Conservation (phyloP, 495 filamentous ascomycete species). For the Aspergillus nanangensis region DNA sequence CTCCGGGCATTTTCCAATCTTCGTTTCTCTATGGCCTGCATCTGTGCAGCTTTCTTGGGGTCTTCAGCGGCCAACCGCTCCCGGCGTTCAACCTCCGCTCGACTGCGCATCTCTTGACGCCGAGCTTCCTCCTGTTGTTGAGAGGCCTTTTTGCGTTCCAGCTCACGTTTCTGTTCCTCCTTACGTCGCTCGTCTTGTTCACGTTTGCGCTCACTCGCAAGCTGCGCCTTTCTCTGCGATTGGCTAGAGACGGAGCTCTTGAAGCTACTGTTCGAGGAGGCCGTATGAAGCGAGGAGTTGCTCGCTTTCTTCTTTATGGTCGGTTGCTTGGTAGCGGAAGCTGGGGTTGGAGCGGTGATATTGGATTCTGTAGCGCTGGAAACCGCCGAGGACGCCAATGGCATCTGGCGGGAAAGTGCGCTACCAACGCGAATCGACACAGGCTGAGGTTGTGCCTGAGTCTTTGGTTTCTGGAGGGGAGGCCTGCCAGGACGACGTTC, state of each 20-base stretch:
- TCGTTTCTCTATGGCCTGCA: constrained; percentile 64
- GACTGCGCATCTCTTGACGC: constrained; percentile 43
- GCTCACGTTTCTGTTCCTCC: constrained; percentile 70
- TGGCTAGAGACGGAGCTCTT: constrained; percentile 62
- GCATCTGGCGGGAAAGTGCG: constrained; percentile 63
- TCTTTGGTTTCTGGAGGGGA: constrained; percentile 62
- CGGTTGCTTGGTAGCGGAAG: constrained; percentile 42
- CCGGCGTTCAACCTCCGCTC: constrained; percentile 44
- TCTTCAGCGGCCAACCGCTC: constrained; percentile 48
- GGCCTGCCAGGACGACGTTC: constrained; percentile 67
- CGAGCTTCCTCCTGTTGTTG: constrained; percentile 47
- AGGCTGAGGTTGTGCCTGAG: constrained; percentile 70
- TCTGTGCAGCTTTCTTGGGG: constrained; percentile 62
- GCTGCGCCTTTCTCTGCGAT: constrained; percentile 54
- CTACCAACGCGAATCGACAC: constrained; percentile 74
- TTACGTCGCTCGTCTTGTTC: constrained; percentile 80
- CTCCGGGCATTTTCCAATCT: constrained; percentile 61
- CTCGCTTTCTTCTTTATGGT: constrained; percentile 59
- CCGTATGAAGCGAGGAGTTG: constrained; percentile 61
- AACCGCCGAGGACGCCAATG: constrained; percentile 57
- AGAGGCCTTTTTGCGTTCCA: constrained; percentile 69
- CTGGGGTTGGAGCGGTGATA: constrained; percentile 36
- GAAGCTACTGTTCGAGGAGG: constrained; percentile 61
- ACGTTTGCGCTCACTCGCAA: constrained; percentile 69
- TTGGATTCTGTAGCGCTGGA: constrained; percentile 59